Evolutionary conservation across 2,329 filamentous ascomycete genomes (phyloP).

Genomic region (Penicillium sp.): DNA sequence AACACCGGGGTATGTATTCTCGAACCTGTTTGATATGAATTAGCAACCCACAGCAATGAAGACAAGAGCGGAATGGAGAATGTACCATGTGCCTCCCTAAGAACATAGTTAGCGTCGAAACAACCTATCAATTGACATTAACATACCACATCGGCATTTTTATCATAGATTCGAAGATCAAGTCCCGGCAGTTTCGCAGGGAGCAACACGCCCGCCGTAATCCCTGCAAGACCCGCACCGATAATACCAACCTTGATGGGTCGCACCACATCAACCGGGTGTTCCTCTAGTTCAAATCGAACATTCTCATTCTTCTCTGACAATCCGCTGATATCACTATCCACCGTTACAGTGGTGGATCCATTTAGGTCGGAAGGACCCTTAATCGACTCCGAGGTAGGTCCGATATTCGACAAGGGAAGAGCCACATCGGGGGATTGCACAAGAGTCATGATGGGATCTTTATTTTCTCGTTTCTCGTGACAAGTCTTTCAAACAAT

Average conservation of each 20-base stretch:
- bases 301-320: slow-evolving; percentile 11
- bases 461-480: neutral
- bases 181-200: slow-evolving; percentile 68
- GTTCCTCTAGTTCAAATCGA: slow-evolving; percentile 41
- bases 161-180: slow-evolving; percentile 65
- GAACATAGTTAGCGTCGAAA: neutral
- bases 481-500: neutral
- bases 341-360: slow-evolving; percentile 8
- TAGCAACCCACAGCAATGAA: neutral
- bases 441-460: slow-evolving; percentile 14
- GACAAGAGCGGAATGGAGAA: neutral
- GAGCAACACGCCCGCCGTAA: slow-evolving; percentile 63
- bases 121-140: neutral
- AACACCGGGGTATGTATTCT: slow-evolving; percentile 61
- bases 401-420: slow-evolving; percentile 6
- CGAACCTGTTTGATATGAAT: slow-evolving; percentile 30
- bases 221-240: slow-evolving; percentile 62
- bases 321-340: slow-evolving; percentile 5
- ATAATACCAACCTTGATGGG: slow-evolving; percentile 58
- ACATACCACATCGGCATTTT: slow-evolving; percentile 64
- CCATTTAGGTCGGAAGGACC: slow-evolving; percentile 4
- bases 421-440: slow-evolving; percentile 7
- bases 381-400: slow-evolving; percentile 11
- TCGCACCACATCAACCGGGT: slow-evolving; percentile 50
- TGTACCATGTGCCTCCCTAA: slow-evolving; percentile 48